phyloP scores from a whole-genome alignment of 345 rosid genomes.

The Lagerstroemia speciosa region DNA sequence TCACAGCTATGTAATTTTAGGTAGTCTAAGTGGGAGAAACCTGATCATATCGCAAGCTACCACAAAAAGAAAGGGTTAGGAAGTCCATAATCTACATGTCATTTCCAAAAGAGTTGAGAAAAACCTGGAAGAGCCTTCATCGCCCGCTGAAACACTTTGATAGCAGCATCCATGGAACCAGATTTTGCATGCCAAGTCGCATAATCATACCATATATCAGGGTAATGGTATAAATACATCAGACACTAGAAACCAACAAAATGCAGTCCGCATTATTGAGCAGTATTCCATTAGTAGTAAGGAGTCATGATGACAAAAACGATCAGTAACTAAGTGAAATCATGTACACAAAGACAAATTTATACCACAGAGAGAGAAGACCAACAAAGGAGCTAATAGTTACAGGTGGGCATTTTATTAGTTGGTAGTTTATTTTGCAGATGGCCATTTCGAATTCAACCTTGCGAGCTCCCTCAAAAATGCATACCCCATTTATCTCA shows the following conservation, averaged over 20 bases:
- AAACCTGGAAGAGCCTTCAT: slow-evolving; percentile 91
- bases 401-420: background rate
- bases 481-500: background rate
- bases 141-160: slow-evolving; percentile 92
- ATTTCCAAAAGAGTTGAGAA: slow-evolving; percentile 11
- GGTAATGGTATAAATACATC: slow-evolving; percentile 92
- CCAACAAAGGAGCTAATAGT: background rate
- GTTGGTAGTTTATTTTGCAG: background rate
- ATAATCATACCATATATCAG: slow-evolving; percentile 91
- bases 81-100: background rate
- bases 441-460: background rate
- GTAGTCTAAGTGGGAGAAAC: background rate
- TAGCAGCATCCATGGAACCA: slow-evolving; percentile 80
- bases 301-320: background rate
- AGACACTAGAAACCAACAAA: slow-evolving; percentile 53
- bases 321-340: background rate
- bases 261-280: slow-evolving; percentile 11
- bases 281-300: background rate
- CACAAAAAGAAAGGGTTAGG: background rate
- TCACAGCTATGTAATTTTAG: background rate
- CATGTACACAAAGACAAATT: background rate
- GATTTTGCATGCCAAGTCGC: slow-evolving; percentile 85
- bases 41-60: background rate
- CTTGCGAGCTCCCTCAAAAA: background rate
- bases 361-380: background rate